phyloP scores from a whole-genome alignment of 1,284 basidiomycete genomes.

The Prillingera fragicola region DNA sequence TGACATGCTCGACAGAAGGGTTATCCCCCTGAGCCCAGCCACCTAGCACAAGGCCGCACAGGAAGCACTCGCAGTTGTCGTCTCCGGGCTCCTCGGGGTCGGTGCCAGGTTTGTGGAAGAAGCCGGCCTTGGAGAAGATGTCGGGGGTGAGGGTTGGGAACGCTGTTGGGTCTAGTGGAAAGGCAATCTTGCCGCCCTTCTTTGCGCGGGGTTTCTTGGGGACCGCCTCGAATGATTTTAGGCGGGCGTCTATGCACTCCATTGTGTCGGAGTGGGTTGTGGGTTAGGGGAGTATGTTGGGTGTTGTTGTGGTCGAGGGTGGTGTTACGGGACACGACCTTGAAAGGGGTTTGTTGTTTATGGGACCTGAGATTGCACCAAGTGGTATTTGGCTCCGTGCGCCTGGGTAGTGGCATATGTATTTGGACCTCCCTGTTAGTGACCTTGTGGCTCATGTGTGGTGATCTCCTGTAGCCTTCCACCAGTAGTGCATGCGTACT shows the following conservation, averaged over 20 bases:
- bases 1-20: slow-evolving; percentile 65
- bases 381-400: no score
- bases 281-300: no score
- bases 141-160: slow-evolving; percentile 58
- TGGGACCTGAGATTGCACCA: no score
- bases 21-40: slow-evolving; percentile 76
- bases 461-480: no score
- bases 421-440: no score
- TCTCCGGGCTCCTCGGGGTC: slow-evolving; percentile 3
- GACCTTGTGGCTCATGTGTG: no score
- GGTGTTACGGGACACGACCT: no score
- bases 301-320: no score
- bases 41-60: slow-evolving; percentile 66
- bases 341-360: no score
- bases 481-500: no score
- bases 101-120: slow-evolving; percentile 55
- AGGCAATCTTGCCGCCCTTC: slow-evolving; percentile 31
- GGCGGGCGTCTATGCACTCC: slow-evolving; percentile 34
- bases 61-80: slow-evolving; percentile 57
- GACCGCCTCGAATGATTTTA: slow-evolving; percentile 31
- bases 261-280: no score
- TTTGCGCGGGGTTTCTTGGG: slow-evolving; percentile 29
- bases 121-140: slow-evolving; percentile 71
- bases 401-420: no score
- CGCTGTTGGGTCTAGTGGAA: slow-evolving; percentile 30